A percentile compares a stretch with the other conserved stretches of the same genome.
These are phyloP conservation scores for Pleurotus tuoliensis DNA, from an alignment of 768 basidiomycete genomes.

Conservation along the genomic window DNA sequence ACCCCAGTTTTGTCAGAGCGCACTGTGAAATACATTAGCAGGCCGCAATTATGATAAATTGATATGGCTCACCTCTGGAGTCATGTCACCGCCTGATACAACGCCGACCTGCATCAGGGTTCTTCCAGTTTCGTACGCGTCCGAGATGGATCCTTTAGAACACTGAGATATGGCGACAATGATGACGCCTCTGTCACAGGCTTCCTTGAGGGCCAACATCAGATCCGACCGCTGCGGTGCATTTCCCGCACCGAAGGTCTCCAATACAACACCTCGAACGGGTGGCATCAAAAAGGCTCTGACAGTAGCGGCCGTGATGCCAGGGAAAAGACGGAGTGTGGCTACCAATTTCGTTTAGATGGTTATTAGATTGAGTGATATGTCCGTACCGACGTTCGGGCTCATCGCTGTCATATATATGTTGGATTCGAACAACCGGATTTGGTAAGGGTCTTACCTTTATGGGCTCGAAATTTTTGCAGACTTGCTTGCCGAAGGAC, in stretches of 20 bases:
- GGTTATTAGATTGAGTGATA: neutral
- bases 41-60: neutral
- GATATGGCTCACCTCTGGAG: constrained; percentile 66
- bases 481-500: constrained; percentile 81
- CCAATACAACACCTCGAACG: constrained; percentile 78
- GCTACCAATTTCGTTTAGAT: constrained; percentile 35
- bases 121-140: constrained; percentile 78
- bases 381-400: constrained; percentile 67
- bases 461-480: constrained; percentile 77
- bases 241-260: constrained; percentile 93
- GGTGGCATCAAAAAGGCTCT: constrained; percentile 74
- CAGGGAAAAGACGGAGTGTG: constrained; percentile 82
- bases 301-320: constrained; percentile 72
- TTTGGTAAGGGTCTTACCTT: constrained; percentile 38
- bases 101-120: constrained; percentile 70
- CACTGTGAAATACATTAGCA: constrained; percentile 43
- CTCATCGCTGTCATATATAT: constrained; percentile 54
- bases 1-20: constrained; percentile 85
- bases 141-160: constrained; percentile 78
- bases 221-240: constrained; percentile 81
- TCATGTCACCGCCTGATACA: constrained; percentile 88
- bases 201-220: constrained; percentile 71
- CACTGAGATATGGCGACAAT: constrained; percentile 94
- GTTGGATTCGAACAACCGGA: neutral
- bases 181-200: constrained; percentile 78